phyloP scores from a whole-genome alignment of 2,329 filamentous ascomycete species.

The Xylariaceae sp. region DNA sequence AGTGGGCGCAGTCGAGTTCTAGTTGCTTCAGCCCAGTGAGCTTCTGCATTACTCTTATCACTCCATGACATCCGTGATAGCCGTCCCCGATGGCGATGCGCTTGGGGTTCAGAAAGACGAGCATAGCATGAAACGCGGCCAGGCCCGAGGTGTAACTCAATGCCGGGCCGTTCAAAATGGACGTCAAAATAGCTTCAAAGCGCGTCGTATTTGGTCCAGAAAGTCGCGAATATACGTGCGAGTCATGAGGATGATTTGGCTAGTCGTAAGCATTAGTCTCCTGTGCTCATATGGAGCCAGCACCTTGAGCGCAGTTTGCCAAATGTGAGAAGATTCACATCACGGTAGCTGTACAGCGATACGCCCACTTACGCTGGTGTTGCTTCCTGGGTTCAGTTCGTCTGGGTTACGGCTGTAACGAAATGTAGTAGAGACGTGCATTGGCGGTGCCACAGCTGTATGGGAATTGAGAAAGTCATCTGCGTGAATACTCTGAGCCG shows the following conservation, averaged over 20 bases:
- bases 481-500: constrained; percentile 75
- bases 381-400: constrained; percentile 50
- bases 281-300: background rate
- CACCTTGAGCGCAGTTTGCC: background rate
- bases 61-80: constrained; percentile 92
- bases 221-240: constrained; percentile 80
- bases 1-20: constrained; percentile 63
- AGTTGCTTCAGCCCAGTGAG: constrained; percentile 73
- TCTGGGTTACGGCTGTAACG: constrained; percentile 72
- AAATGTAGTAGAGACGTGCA: constrained; percentile 91
- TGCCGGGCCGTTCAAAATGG: constrained; percentile 64
- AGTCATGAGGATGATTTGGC: constrained; percentile 44
- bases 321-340: background rate
- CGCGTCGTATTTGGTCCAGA: constrained; percentile 77
- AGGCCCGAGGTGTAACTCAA: constrained; percentile 83
- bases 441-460: constrained; percentile 77
- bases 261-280: background rate
- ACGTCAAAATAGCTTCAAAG: constrained; percentile 76
- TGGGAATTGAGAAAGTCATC: constrained; percentile 73
- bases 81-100: constrained; percentile 78
- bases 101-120: constrained; percentile 79
- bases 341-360: too few relatives aligned
- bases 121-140: constrained; percentile 80
- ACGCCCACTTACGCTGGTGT: constrained; percentile 49
- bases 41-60: constrained; percentile 68